A percentile compares a stretch with the other conserved stretches of the same genome.
phyloP scores from a whole-genome alignment of 371 early-diverging fungal species.

The Caulochytrium protostelioides region DNA sequence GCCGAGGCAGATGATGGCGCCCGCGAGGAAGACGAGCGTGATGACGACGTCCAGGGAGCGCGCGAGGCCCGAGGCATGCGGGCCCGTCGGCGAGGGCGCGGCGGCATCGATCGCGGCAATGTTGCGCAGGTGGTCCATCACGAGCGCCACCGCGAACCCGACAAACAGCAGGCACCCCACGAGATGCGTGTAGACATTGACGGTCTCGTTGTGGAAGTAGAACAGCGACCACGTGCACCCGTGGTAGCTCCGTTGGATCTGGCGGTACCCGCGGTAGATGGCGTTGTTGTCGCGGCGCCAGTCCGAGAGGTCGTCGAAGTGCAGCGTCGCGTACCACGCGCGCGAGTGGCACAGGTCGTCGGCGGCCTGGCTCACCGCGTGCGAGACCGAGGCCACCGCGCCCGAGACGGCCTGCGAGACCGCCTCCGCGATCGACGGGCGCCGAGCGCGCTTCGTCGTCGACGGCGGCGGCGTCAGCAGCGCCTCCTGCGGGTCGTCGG shows the following conservation, averaged over 20 bases:
- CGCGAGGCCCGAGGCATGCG: too few species aligned
- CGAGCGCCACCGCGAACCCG: constrained; percentile 11
- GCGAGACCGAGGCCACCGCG: too few species aligned
- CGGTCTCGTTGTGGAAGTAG: constrained; percentile 75
- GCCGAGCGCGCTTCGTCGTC: too few species aligned
- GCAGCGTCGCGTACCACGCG: too few species aligned
- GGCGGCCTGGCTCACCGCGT: too few species aligned
- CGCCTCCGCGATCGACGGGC: too few species aligned
- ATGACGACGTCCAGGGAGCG: constrained; percentile 34
- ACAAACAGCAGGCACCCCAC: constrained; percentile 45
- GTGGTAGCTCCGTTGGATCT: constrained; percentile 42
- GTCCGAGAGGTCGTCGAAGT: constrained; percentile 37
- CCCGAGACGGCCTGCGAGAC: too few species aligned
- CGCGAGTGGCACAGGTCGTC: too few species aligned
- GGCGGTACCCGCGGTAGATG: constrained; percentile 56
- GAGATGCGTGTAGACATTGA: constrained; percentile 70
- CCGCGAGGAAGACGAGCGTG: constrained; percentile 41
- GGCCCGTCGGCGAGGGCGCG: too few species aligned
- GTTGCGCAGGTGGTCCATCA: constrained; percentile 14
- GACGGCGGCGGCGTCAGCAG: too few species aligned
- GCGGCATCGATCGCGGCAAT: constrained; percentile 69
- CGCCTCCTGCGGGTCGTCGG: too few species aligned
- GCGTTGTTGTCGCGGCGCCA: constrained; percentile 55
- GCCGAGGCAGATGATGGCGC: constrained; percentile 54
- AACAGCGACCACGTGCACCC: constrained; percentile 50